Conservation (phyloP, 257 asterid genomes). For the Solanum pennellii region DNA sequence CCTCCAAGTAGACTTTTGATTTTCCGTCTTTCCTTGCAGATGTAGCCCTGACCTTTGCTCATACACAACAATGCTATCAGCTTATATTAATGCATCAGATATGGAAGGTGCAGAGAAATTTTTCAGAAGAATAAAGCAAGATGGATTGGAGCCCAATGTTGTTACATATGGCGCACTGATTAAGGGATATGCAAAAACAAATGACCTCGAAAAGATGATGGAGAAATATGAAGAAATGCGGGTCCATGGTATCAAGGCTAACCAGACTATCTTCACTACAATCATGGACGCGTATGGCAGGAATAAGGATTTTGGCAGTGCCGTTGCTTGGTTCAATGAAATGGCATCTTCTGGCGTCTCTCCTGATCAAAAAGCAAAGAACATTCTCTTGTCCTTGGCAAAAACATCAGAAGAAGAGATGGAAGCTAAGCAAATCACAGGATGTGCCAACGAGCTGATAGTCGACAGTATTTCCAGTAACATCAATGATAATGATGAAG, state of each 20-base stretch:
- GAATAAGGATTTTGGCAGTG: constrained; percentile 66
- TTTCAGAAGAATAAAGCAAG: constrained; percentile 67
- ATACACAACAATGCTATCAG: constrained; percentile 83
- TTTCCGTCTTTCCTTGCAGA: constrained; percentile 15
- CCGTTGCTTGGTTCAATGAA: constrained; percentile 73
- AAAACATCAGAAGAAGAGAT: constrained; percentile 61
- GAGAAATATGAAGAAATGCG: constrained; percentile 72
- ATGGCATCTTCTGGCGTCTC: constrained; percentile 50
- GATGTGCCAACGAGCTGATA: constrained; percentile 6
- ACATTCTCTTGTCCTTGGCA: constrained; percentile 73
- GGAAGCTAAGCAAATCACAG: constrained; percentile 60
- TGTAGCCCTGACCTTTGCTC: constrained; percentile 84
- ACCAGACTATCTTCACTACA: constrained; percentile 60
- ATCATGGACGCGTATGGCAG: constrained; percentile 92
- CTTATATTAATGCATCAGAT: constrained; percentile 76
- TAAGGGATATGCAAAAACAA: constrained; percentile 69
- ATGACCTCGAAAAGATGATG: constrained; percentile 76
- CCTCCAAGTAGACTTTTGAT: neutral
- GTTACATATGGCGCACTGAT: constrained; percentile 71
- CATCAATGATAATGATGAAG: constrained; percentile 8
- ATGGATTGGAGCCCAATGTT: constrained; percentile 62
- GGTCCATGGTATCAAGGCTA: constrained; percentile 45
- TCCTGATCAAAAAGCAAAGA: constrained; percentile 88
- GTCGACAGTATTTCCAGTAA: neutral
- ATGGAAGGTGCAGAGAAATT: constrained; percentile 94